These are phyloP conservation scores for Sophora flavescens DNA, from an alignment of 306 rosid genomes.

Conservation along the genomic window DNA sequence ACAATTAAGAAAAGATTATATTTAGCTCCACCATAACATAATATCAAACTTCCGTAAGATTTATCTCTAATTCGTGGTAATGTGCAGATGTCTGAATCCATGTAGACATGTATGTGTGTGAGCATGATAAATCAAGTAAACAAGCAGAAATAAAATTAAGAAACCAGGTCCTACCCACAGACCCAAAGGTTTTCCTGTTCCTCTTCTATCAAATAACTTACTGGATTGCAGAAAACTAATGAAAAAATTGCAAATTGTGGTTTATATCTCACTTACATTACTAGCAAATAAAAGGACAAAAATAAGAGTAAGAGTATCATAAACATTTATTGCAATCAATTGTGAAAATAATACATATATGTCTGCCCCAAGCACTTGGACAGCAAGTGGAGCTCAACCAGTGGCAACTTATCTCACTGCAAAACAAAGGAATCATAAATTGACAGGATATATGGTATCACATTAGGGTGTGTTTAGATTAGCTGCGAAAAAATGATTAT, in stretches of 20 bases:
- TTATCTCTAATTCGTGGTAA: neutral
- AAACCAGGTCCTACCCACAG: constrained; percentile 7
- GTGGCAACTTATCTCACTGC: neutral
- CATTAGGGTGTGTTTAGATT: neutral
- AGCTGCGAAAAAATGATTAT: too few species aligned
- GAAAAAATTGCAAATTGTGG: neutral
- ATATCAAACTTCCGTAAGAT: neutral
- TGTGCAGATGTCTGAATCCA: neutral
- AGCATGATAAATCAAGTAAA: neutral
- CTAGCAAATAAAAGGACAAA: neutral
- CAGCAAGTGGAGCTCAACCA: neutral
- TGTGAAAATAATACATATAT: neutral
- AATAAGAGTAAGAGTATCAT: neutral
- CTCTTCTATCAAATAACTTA: neutral
- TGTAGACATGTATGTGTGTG: neutral
- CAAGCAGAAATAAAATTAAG: neutral
- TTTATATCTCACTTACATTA: neutral
- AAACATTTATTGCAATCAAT: neutral
- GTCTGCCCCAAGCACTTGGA: neutral
- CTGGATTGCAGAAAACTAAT: constrained; percentile 10
- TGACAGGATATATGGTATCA: neutral
- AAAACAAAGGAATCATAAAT: neutral
- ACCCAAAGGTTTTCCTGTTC: constrained; percentile 4
- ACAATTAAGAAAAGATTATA: constrained; percentile 24
- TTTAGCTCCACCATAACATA: neutral